Base-by-base conservation (phyloP, 2,329 filamentous ascomycete species). In the Colletotrichum viniferum region DNA sequence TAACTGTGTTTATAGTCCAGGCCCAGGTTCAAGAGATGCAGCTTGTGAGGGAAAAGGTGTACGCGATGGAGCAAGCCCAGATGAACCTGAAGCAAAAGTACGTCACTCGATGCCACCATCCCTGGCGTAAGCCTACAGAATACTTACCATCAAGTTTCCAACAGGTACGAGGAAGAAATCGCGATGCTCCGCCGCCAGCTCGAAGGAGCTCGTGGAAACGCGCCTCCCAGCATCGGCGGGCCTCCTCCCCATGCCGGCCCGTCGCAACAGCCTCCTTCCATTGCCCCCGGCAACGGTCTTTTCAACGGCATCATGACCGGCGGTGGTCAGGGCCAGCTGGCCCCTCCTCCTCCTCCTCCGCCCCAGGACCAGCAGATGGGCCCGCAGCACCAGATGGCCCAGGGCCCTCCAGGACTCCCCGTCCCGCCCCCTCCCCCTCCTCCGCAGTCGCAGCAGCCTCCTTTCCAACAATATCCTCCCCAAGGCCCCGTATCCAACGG, bases 221-320 rank as follows among this genome's bases (percentile, higher is more conserved):
- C 87, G 38, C 88, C 89, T 34, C 89, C 88, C 73, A 86, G 86
- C 76, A 92, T 95, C 81, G 90, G 90, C 77, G 94, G 92, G 18
- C 92, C 93, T 55, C 91, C 93, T 76, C 93, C 94, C 81, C 95
- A 97, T 78, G 91, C 91, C 74, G 95, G 94, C 58, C 94, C 95
- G 73, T 93, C 94, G 64, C 95, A 97, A 85, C 94, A 95, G 77
- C 94, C 94, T 76, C 96, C 97, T 43, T 96, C 95, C 65, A 94
- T 98, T 79, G 95, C 96, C 32, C 94, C 97, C 81, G 96, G 96
- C 30, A 96, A 94, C 83, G 97, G 97, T 81, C 90, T 98, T 55
- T 98, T 99, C 82, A 96, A 95, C 79, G 96, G 95, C 72, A 98
- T 98, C 82, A 98, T 99, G 95, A 92, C 96, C 71, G 96, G 96